Base-by-base conservation (phyloP, 1,284 basidiomycete genomes). In the Vanrija pseudolonga region DNA sequence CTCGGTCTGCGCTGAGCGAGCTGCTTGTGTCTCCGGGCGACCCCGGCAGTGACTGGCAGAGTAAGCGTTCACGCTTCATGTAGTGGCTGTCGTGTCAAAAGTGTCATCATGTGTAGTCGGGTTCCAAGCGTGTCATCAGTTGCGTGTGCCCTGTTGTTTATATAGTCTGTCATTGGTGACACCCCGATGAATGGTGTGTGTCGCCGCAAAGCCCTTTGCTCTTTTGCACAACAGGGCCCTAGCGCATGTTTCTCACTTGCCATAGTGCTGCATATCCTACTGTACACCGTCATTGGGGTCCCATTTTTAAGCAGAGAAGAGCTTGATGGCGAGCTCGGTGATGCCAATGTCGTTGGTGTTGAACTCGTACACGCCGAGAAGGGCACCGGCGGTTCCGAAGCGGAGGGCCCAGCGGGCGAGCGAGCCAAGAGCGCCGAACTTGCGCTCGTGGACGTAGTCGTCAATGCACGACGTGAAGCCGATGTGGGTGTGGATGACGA, bases 401-500 rank as follows among this genome's bases (percentile, higher is more conserved):
- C 91, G 83, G 55, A 98, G 80, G 8, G 80, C 73, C 94, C 95
- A 98, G 28, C 80, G 84, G 22, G 76, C 68, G 51, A 87, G 57
- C 2, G 81, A 84, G 17, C 90, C 93, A 55, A 90, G 57, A 44
- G 86, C 66, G 24, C 89, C 89, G 83, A 89, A 96, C 79, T 98
- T 98, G 78, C 94, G 88, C 52, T 84, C 80, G 80, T 97, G 93
- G 51, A 98, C 73, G 78, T 98, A 98, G 80, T 98, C 96, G 50
- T 87, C 84, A 45, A 91, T 59, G 53, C 83, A 76, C 20, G 82
- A 72, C 67, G 91, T 88, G 67, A 78, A 77, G 51, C 90, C 92
- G 63, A 98, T 90, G 77, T 99, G 93, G 74, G 88, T 89, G 81
- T 98, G 95, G 71, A 96, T 84, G 61, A 98, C 83, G 65, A 98